Percentiles rank a stretch among this genome's conserved stretches.
Evolutionary conservation across 2,329 filamentous ascomycete genomes (phyloP).

Genomic region (Ceratocystis papillata): DNA sequence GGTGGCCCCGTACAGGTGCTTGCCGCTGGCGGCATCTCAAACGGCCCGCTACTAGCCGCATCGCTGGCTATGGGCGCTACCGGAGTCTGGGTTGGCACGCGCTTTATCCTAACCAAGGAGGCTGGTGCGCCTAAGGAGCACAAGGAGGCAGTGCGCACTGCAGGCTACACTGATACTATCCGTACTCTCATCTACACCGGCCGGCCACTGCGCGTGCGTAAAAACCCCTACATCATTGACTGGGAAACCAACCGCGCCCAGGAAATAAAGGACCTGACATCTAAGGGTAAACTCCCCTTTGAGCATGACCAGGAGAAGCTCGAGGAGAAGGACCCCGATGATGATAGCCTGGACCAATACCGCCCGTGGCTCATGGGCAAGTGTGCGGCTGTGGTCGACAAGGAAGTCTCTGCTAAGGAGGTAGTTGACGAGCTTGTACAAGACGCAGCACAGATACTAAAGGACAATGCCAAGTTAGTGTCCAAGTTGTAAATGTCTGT

Average conservation of each 20-base stretch:
- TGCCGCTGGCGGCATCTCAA: constrained; percentile 88
- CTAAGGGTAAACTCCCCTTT: constrained; percentile 83
- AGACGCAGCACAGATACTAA: constrained; percentile 63
- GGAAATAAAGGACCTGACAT: constrained; percentile 86
- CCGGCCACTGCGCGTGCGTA: constrained; percentile 83
- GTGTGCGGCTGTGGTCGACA: constrained; percentile 84
- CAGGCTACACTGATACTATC: constrained; percentile 89
- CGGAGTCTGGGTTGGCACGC: constrained; percentile 92
- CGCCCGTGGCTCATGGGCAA: constrained; percentile 94
- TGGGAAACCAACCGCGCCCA: constrained; percentile 86
- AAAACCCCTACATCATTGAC: constrained; percentile 85
- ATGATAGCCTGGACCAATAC: constrained; percentile 84
- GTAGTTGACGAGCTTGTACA: constrained; percentile 90
- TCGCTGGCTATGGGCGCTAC: constrained; percentile 84
- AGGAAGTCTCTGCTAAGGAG: constrained; percentile 79
- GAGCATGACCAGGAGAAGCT: constrained; percentile 88
- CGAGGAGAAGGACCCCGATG: constrained; percentile 54
- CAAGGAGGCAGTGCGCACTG: constrained; percentile 87
- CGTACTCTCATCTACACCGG: constrained; percentile 98
- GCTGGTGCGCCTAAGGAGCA: constrained; percentile 86
- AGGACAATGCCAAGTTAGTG: constrained; percentile 51
- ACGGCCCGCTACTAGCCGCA: constrained; percentile 79
- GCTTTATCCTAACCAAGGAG: constrained; percentile 89
- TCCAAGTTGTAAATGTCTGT: constrained; percentile 52
- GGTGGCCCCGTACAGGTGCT: constrained; percentile 82